Base-by-base conservation (phyloP, 306 rosid genomes). In the Cicer arietinum region DNA sequence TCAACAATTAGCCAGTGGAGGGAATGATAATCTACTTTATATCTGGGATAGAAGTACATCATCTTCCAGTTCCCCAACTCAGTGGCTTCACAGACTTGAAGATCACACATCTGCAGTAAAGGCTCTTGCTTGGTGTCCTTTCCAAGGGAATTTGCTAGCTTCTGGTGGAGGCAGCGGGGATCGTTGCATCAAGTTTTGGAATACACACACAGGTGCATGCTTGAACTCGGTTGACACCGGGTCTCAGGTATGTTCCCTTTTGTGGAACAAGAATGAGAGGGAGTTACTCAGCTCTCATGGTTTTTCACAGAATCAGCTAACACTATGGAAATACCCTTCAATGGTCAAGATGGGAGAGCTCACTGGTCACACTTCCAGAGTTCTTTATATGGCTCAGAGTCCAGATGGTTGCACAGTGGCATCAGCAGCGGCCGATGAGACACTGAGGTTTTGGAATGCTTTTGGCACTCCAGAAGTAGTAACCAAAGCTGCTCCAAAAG, bases 271-370 rank as follows among this genome's bases (percentile, higher is more conserved):
- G 88, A 92, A 89, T 59, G 98, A 92, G 81, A 87, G 94, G 44
- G 98, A 92, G 85, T 80, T 92, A 54, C 98, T 92, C 17, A 92
- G 98, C 78, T 89, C 96, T 10, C 98, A 92, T 44, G 98, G 98
- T 25, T 89, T 86, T 63, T 63, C 92, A 13, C 89, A 89, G 79
- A 92, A 92, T 77, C 98, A 85, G 68, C 66, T 85, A 11, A 90
- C 96, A 37, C 96, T 92, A 44, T 92, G 98, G 98, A 92, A 92
- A 56, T 92, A 92, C 79, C 98, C 98, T n/a, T 92, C 98, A 42
- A 92, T 92, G 98, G 94, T 86, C 14, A 90, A 90, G 82, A 85
- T 86, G 90, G 89, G 88, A 39, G 98, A 92, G 83, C 94, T 92
- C 80, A 92, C 71, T 12, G 96, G 98, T 40, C 98, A 92, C 44